phyloP scores from a whole-genome alignment of 106 monocot genomes.

The Dendrobium officinale region DNA sequence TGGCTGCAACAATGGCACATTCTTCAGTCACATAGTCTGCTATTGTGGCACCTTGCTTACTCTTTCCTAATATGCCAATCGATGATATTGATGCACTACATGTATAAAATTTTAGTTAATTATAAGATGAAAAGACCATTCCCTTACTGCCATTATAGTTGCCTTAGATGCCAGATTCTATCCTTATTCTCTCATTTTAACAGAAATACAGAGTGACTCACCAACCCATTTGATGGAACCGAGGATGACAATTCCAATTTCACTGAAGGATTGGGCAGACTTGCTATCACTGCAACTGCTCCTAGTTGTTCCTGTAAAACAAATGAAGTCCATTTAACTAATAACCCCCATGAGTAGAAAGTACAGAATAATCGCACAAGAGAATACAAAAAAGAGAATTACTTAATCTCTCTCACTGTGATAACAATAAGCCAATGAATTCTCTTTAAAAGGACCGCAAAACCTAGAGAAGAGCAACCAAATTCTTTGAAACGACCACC shows the following conservation, averaged over 20 bases:
- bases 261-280: conserved; percentile 62
- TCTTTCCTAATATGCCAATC: not conserved
- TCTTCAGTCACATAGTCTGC: not conserved
- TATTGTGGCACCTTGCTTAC: not conserved
- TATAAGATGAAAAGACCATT: not conserved
- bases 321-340: not conserved
- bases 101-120: not conserved
- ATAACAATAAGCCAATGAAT: not conserved
- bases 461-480: not conserved
- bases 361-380: not conserved
- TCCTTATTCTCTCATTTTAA: not conserved
- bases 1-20: conserved; percentile 42
- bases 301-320: conserved; percentile 66
- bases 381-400: not conserved
- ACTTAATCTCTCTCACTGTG: not conserved
- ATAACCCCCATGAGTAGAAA: not conserved
- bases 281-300: conserved; percentile 45
- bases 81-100: not conserved
- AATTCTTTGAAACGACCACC: not conserved
- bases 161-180: not conserved
- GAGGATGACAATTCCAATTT: conserved; percentile 63
- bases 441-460: not conserved
- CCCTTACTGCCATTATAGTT: not conserved
- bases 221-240: conserved; percentile 54
- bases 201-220: conserved; percentile 25